Evolutionary conservation across 257 asterid genomes (phyloP).

Genomic region (Capsicum rhomboideum): DNA sequence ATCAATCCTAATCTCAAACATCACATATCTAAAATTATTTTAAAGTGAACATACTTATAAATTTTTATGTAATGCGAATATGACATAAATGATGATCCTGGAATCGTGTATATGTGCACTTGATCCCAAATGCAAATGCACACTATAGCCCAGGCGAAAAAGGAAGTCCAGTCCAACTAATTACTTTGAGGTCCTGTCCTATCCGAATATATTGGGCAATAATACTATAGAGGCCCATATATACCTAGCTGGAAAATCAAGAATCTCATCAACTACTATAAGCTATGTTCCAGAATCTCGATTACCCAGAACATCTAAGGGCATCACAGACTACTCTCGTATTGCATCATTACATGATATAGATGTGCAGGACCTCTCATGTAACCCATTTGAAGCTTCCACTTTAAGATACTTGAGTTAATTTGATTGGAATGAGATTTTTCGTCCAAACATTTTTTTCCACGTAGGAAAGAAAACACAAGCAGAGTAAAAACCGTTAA

Average conservation of each 20-base stretch:
- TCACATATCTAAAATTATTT: not conserved
- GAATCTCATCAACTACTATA: not conserved
- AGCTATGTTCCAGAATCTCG: not conserved
- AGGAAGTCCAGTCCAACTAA: not conserved
- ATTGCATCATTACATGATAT: not conserved
- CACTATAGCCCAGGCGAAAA: not conserved
- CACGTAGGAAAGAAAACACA: not conserved
- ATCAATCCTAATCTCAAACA: not conserved
- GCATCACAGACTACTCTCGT: not conserved
- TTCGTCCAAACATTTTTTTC: not conserved
- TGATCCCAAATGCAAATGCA: not conserved
- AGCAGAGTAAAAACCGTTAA: not conserved
- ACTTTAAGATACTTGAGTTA: not conserved
- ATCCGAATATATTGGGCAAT: not conserved
- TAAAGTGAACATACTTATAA: not conserved
- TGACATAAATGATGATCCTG: not conserved
- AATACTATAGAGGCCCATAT: not conserved
- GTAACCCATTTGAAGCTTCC: not conserved
- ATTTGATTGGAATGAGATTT: not conserved
- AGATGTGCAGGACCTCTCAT: not conserved
- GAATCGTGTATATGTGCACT: not conserved
- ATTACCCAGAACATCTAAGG: too few relatives aligned
- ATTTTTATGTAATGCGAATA: not conserved
- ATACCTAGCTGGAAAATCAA: not conserved
- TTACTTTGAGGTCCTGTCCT: not conserved